A percentile compares a stretch with the other conserved stretches of the same genome.
phyloP scores from a whole-genome alignment of 129 eudicot species.

The Flaveria sonorensis region DNA sequence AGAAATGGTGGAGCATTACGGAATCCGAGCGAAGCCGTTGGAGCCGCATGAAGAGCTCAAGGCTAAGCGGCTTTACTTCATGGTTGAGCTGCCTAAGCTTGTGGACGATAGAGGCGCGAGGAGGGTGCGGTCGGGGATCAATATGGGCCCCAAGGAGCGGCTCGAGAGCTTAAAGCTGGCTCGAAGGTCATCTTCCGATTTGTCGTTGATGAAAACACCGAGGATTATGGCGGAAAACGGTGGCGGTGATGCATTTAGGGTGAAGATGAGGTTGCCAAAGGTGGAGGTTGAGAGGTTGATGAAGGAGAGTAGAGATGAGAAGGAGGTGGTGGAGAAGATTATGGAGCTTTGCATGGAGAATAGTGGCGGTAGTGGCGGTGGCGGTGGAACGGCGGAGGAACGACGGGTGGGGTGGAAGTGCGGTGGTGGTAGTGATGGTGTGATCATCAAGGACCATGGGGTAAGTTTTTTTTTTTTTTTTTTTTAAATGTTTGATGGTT shows the following conservation, averaged over 20 bases:
- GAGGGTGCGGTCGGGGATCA: constrained; percentile 69
- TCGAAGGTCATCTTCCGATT: constrained; percentile 70
- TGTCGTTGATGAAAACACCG: constrained; percentile 49
- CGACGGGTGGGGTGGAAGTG: constrained; percentile 15
- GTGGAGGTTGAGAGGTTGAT: constrained; percentile 82
- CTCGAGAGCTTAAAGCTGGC: constrained; percentile 81
- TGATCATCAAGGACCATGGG: constrained; percentile 30
- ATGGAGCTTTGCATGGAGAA: constrained; percentile 55
- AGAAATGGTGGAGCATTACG: constrained; percentile 71
- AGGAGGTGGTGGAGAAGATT: constrained; percentile 69
- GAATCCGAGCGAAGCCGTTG: constrained; percentile 77
- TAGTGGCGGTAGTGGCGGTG: constrained; percentile 11
- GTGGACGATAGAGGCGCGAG: constrained; percentile 45
- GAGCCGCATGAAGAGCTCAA: constrained; percentile 66
- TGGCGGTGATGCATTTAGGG: constrained; percentile 41
- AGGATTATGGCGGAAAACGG: constrained; percentile 35
- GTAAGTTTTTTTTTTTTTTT: constrained; percentile 36
- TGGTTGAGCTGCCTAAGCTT: constrained; percentile 70
- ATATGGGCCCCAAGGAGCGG: constrained; percentile 88
- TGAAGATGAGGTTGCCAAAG: constrained; percentile 69
- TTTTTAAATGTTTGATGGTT: background rate
- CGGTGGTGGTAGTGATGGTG: background rate
- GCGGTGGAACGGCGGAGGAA: constrained; percentile 24
- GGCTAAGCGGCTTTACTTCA: constrained; percentile 67
- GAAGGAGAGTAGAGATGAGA: constrained; percentile 58